Evolutionary conservation across 2,329 filamentous ascomycete genomes (phyloP), one percentile per base, ranked within the genome.

Genomic region (Albophoma yamanashiensis): DNA sequence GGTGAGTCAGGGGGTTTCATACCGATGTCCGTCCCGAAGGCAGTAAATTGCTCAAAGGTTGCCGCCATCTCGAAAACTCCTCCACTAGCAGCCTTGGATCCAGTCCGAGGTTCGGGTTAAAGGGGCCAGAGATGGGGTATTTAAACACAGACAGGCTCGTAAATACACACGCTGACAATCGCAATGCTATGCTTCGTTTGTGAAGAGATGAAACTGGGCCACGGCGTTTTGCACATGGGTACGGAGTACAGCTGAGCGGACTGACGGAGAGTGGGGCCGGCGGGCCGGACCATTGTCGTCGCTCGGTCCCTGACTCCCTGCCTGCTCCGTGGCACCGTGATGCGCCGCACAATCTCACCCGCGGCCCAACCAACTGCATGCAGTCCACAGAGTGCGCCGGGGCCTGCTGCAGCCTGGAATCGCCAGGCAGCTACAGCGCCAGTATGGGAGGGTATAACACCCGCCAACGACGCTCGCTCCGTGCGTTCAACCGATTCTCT

Each of bases 1-100:
- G 20, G 39, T n/a, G 38, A 1, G 53, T n/a, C n/a, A n/a, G 27
- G 22, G 22, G 53, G 31, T 34, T 11, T 36, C 72, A 60, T 72
- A 81, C 79, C 73, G 34, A 75, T 73, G 61, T 82, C 78, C 25
- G 76, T 78, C 45, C 75, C 75, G 61, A 81, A 81, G 61, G 73
- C 72, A 56, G 79, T 72, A 62, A 74, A 72, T 39, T 74, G 71
- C 57, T 70, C 67, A 59, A 68, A 67, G 6, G 60, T 61, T 31
- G 63, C 61, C 3, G 66, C 67, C 71, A 74, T 73, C 45, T 17
- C 40, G 58, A 12, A n/a, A 12, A n/a, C 1, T 38, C 6, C 17
- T 20, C 17, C 15, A 8, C 39, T 15, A 17, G 27, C 27, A 5
- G 27, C 27, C 27, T 31, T 5, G 5, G 5, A 31, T 31, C 14